Base-by-base conservation (phyloP, 1,284 basidiomycete species). In the Ceratorhiza oryzae-sativae region DNA sequence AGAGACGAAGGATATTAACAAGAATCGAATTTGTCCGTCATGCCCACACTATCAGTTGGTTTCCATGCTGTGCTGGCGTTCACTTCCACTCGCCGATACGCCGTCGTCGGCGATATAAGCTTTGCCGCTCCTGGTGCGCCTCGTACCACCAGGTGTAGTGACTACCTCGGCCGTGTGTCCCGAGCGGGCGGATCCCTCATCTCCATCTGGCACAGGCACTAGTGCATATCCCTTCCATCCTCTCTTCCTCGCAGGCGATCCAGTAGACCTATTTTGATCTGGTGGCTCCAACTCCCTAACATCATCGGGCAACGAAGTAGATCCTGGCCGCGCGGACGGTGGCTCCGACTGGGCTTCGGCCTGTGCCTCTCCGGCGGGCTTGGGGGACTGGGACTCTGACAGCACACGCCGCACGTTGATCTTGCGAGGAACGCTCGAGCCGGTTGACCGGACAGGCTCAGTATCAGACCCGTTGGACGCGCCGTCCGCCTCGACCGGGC, bases 31-130 rank as follows among this genome's bases (percentile, higher is more conserved):
- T 36, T 25, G 30, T 30, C 62, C 39, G 39, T 18, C 18, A 27
- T 56, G 30, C 23, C 34, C n/a, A n/a, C n/a, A n/a, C n/a, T n/a
- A n/a, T 49, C 32, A 68, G 41, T 68, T 68, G 5, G 63, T 68
- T 39, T 68, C 63, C 63, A 68, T 68, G 25, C 63, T 68, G 25
- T 56, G 63, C 25, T 68, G 63, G 12, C 63, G 49, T n/a, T 68
- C 63, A 15, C 62, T 42, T 10, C 25, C 62, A 25, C 63, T 68
- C 51, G 51, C 51, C 9, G 63, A 68, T 20, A 42, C 63, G 27
- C 51, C 63, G 13, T 68, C 63, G 15, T 68, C 51, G 39, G 41
- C 48, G n/a, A 48, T 32, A 23, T 55, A 68, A 10, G 63, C 15
- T 36, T 68, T 68, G 15, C 63, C 63, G n/a, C 63, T 68, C 9